Evolutionary conservation across 2,329 filamentous ascomycete genomes (phyloP), one percentile per base, ranked within the genome.

Genomic region (Corynespora cassiicola): DNA sequence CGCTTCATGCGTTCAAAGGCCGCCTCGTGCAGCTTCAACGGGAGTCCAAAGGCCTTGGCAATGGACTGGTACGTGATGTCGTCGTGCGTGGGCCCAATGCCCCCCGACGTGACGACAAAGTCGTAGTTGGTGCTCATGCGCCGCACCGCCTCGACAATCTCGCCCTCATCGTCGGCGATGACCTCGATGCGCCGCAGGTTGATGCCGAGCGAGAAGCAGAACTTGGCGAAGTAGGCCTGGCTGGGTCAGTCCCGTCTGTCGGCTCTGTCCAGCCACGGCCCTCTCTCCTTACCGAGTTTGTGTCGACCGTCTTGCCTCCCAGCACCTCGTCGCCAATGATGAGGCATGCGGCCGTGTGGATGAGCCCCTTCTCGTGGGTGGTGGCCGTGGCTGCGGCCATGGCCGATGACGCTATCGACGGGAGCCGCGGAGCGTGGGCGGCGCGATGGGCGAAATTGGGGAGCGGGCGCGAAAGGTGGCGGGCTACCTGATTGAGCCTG

Each of bases 311-410:
- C 81, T 97, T 97, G 57, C 94, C 92, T 15, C 90, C 91, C 4
- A 97, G 77, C 5, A 97, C 90, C 69, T 96, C 92, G 71, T 97
- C 92, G n/a, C 92, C 92, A 58, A 99, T 97, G 44, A 99, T 90
- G 50, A 97, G 73, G 68, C 90, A 95, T 39, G 87, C 92, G 8
- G 92, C 94, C 30, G 91, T 96, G 63, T 90, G 85, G 54, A 97
- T 95, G 44, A 80, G 84, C 61, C 84, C 77, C 56, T 79, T 75
- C 58, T 78, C 78, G 49, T 80, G 76, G 59, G 81, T 75, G 22
- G 48, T 31, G 20, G 45, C 31, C 29, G 43, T 39, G 42, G 77
- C 75, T 4, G n/a, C n/a, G n/a, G 76, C 73, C 58, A 78, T 75
- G 47, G 62, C 56, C 31, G 64, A 62, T 65, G 67, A 70, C 66